Evolutionary conservation across 805 yeast genomes (phyloP).

Genomic region (Candida quercuum): DNA sequence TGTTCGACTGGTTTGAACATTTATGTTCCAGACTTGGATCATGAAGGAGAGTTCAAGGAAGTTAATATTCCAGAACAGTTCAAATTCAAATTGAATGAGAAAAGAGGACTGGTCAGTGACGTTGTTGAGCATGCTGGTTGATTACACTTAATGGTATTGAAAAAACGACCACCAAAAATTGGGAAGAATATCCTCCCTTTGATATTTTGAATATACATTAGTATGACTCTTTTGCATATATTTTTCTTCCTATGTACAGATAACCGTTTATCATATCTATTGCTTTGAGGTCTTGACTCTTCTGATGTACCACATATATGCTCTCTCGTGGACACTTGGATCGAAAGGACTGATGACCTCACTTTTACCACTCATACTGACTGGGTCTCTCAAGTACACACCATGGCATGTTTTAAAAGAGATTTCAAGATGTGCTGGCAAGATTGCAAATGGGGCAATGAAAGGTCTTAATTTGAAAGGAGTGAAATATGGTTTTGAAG

Average conservation of each 20-base stretch:
- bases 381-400: conserved; percentile 93
- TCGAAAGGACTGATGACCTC: conserved; percentile 92
- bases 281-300: conserved; percentile 41
- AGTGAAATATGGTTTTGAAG: conserved; percentile 80
- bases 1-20: conserved; percentile 82
- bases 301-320: conserved; percentile 89
- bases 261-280: conserved; percentile 2
- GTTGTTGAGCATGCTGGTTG: conserved; percentile 83
- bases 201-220: too few species aligned
- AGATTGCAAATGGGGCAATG: conserved; percentile 84
- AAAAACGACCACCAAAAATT: too few species aligned
- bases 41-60: conserved; percentile 65
- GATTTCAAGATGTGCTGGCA: conserved; percentile 88
- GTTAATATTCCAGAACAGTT: conserved; percentile 89
- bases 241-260: conserved; percentile 12
- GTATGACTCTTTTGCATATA: background rate
- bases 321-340: conserved; percentile 79
- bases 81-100: conserved; percentile 54
- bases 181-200: too few species aligned
- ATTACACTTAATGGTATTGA: too few species aligned
- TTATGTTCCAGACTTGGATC: conserved; percentile 69
- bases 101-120: conserved; percentile 58
- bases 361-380: conserved; percentile 93
- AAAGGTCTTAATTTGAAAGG: conserved; percentile 97
- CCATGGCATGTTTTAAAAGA: conserved; percentile 93